Evolutionary conservation across 73 alveolate species (phyloP), one percentile per base, ranked within the genome.

Genomic region (Blepharisma stoltei): DNA sequence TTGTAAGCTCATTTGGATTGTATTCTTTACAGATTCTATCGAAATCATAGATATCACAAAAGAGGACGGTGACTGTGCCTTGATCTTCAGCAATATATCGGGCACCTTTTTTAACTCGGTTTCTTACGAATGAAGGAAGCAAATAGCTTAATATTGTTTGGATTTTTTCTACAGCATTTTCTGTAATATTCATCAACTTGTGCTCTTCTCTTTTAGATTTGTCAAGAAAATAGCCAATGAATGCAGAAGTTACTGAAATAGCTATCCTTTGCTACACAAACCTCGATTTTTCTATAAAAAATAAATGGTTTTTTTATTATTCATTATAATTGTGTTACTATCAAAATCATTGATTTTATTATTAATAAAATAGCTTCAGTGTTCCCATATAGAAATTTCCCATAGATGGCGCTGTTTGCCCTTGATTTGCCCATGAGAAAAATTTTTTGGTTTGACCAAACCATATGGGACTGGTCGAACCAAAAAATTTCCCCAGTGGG

Each of bases 11-110:
- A 4, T 55, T 81, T 66, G 86, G 86, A 2, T 69, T 25, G 65
- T 75, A 80, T 75, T 47, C 50, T 9, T 66, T 41, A 21, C 81
- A 86, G 6, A 86, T 81, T n/a, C 81, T 52, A 53, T 86, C 93
- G 47, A 86, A 86, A 44, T 86, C 85, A 0, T 32, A 48, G 47
- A 86, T 80, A 46, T 86, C 93, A 66, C 83, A 71, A 53, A 86
- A 86, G 23, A 80, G 43, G 23, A 86, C 67, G 0, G 93, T 55
- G 48, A 81, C 93, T 3, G 41, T 32, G 41, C 41, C 41, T 32
- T 32, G 41, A 32, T 32, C 41, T 32, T 32, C 41, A 32, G 41
- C 41, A 3, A 32, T 32, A 3, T 32, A 32, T 32, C 41, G 41
- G 41, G 41, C 41, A 32, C 41, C 41, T 32, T 32, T 32, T 32